Percentiles rank a stretch among this genome's conserved stretches.
Evolutionary conservation across 257 asterid genomes (phyloP).

Genomic region (Linaria vulgaris): DNA sequence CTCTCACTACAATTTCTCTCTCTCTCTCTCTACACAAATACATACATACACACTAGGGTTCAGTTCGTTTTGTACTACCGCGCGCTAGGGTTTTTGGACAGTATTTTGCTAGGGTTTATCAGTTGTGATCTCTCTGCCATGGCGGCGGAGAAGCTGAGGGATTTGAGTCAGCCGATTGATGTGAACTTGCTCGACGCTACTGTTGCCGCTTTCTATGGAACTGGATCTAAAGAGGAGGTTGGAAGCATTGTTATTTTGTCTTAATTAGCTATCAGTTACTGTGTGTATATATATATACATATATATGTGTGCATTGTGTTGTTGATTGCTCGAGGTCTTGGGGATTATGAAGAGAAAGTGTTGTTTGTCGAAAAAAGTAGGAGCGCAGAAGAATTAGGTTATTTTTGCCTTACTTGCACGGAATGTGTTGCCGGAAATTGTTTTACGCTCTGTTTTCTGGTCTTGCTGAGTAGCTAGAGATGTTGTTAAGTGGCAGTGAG

Average conservation of each 20-base stretch:
- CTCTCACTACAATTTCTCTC: slow-evolving; percentile 8
- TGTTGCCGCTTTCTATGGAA: slow-evolving; percentile 88
- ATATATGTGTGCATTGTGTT: not conserved
- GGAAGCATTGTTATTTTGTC: slow-evolving; percentile 8
- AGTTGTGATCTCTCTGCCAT: slow-evolving; percentile 39
- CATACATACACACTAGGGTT: slow-evolving; percentile 35
- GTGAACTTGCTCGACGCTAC: slow-evolving; percentile 89
- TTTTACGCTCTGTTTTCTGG: not conserved
- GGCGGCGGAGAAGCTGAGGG: slow-evolving; percentile 88
- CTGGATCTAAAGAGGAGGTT: slow-evolving; percentile 99
- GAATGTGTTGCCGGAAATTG: not conserved
- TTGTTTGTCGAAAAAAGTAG: not conserved
- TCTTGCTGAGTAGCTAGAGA: not conserved
- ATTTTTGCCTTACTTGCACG: not conserved
- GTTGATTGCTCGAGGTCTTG: slow-evolving; percentile 12
- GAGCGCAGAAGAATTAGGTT: not conserved
- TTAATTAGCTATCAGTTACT: not conserved
- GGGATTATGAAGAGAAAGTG: not conserved
- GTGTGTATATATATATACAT: slow-evolving; percentile 11
- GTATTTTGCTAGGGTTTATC: slow-evolving; percentile 39
- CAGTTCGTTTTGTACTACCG: slow-evolving; percentile 12
- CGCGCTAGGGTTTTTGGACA: slow-evolving; percentile 38
- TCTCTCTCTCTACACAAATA: not conserved
- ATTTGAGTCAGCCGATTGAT: slow-evolving; percentile 88
- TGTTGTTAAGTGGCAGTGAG: not conserved